Percentiles rank a stretch among this genome's conserved stretches.
Evolutionary conservation across 2,329 filamentous ascomycete genomes (phyloP).

Genomic region (Cordyceps farinosa): DNA sequence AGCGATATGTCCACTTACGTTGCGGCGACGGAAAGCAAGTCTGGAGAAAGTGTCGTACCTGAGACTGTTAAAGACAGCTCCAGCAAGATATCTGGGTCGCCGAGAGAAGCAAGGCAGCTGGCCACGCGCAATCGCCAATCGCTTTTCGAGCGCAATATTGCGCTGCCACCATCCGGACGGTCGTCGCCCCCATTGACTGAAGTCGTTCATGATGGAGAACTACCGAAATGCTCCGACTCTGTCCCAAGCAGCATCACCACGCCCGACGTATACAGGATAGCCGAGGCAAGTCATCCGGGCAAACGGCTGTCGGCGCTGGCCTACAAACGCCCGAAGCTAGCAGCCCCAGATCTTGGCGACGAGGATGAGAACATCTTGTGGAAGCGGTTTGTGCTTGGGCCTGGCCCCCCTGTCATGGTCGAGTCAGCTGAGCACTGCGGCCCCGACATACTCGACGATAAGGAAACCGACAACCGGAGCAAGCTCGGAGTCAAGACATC

Average conservation of each 20-base stretch:
- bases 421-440: not conserved
- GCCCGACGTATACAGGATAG: not conserved
- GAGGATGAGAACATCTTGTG: slow-evolving; percentile 12
- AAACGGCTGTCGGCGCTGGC: not conserved
- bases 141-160: not conserved
- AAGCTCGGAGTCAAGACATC: not conserved
- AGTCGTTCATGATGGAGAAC: not conserved
- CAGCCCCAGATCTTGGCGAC: not conserved
- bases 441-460: not conserved
- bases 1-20: not conserved
- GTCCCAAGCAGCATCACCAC: slow-evolving; percentile 8
- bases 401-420: not conserved
- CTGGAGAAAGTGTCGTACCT: not conserved
- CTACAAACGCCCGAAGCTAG: not conserved
- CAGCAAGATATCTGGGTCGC: not conserved
- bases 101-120: not conserved
- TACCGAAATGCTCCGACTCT: not conserved
- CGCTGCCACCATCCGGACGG: not conserved
- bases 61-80: not conserved
- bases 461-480: not conserved
- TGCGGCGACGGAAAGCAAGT: not conserved
- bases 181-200: not conserved
- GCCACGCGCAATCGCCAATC: not conserved
- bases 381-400: slow-evolving; percentile 6
- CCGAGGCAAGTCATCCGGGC: not conserved